Evolutionary conservation across 441 rosid genomes (phyloP).

Genomic region (Macaranga tanarius): DNA sequence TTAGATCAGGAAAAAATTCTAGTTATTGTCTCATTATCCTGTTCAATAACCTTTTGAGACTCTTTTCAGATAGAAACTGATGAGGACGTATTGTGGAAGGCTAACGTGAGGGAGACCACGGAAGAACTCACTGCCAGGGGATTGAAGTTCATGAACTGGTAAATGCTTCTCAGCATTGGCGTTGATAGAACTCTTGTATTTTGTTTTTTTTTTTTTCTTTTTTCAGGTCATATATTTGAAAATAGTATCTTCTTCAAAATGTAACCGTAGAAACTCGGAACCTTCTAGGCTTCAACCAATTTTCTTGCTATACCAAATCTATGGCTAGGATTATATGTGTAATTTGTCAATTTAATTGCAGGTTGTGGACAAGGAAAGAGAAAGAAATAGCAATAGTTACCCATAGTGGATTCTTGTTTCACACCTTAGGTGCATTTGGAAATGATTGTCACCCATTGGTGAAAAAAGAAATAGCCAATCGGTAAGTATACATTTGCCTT

Average conservation of each 20-base stretch:
- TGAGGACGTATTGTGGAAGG: constrained; percentile 74
- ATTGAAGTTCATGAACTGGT: constrained; percentile 77
- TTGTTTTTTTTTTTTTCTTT: not conserved
- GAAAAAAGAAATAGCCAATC: constrained; percentile 70
- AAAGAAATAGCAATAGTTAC: constrained; percentile 98
- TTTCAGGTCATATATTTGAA: not conserved
- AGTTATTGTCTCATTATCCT: constrained; percentile 14
- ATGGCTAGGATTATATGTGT: not conserved
- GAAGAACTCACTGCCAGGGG: constrained; percentile 84
- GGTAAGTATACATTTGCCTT: constrained; percentile 43
- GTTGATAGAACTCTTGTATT: not conserved
- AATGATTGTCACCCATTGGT: constrained; percentile 74
- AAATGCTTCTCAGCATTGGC: constrained; percentile 12
- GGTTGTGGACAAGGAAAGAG: constrained; percentile 97
- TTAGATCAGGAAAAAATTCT: constrained; percentile 18
- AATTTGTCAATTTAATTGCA: constrained; percentile 27
- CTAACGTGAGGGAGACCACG: constrained; percentile 72
- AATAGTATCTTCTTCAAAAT: not conserved
- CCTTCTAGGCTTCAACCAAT: not conserved
- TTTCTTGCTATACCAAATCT: not conserved
- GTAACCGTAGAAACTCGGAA: not conserved
- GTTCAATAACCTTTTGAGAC: constrained; percentile 27
- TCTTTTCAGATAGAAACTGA: constrained; percentile 67
- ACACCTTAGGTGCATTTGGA: constrained; percentile 65
- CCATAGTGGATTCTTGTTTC: constrained; percentile 90